Percentiles rank a stretch among this genome's conserved stretches.
Evolutionary conservation across 2,329 filamentous ascomycete genomes (phyloP).

Genomic region (Apiospora malaysiana): DNA sequence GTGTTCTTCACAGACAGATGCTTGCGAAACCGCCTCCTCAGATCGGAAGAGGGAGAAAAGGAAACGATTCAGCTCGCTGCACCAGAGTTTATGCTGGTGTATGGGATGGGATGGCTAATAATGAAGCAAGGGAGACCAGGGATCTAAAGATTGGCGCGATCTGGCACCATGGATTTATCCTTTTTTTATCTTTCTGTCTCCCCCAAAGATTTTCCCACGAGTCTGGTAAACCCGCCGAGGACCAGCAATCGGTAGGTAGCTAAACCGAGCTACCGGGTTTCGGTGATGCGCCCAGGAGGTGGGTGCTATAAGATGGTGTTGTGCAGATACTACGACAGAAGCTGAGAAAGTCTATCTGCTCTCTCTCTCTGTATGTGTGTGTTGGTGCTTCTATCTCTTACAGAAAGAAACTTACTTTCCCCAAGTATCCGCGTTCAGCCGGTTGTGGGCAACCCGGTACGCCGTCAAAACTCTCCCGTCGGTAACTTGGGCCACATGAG

Average conservation of each 20-base stretch:
- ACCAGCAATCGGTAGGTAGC: not conserved
- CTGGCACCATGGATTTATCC: not conserved
- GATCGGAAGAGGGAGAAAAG: not conserved
- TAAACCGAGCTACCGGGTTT: not conserved
- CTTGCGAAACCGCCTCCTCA: conserved; percentile 1
- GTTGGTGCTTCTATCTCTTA: not conserved
- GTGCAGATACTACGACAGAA: not conserved
- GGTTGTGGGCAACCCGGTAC: not conserved
- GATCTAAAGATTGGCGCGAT: not conserved
- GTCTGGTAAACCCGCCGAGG: not conserved
- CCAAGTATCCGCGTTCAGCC: not conserved
- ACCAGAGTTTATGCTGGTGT: conserved; percentile 6
- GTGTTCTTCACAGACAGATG: not conserved
- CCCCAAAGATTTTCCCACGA: not conserved
- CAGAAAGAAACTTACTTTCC: not conserved
- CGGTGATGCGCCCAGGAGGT: not conserved
- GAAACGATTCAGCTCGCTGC: not conserved
- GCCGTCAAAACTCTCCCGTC: conserved; percentile 2
- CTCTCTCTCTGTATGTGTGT: not conserved
- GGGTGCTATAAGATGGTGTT: not conserved
- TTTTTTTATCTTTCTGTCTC: not conserved
- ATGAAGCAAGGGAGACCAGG: not conserved
- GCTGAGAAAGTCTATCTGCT: not conserved
- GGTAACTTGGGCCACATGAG: not conserved
- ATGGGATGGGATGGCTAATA: not conserved